These are phyloP conservation scores for Candida alai DNA, from an alignment of 805 yeast species.

Conservation along the genomic window DNA sequence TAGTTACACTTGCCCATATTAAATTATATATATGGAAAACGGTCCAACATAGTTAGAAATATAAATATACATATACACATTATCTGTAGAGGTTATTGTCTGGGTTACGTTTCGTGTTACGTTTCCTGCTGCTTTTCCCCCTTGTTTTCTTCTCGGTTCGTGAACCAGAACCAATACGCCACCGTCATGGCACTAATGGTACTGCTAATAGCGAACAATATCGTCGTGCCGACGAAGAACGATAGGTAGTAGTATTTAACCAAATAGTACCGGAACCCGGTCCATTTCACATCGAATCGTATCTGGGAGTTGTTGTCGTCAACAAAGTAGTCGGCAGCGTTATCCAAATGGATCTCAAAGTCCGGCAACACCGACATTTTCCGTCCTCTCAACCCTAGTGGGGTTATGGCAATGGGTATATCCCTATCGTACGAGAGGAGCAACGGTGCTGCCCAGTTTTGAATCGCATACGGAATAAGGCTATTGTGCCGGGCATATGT, in stretches of 20 bases:
- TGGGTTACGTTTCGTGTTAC: too few relatives aligned
- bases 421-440: slow-evolving; percentile 8
- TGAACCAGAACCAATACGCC: too few relatives aligned
- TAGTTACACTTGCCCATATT: too few relatives aligned
- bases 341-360: slow-evolving; percentile 1
- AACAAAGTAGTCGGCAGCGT: slow-evolving; percentile 10
- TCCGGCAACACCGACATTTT: background rate
- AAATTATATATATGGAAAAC: too few relatives aligned
- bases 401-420: background rate
- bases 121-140: too few relatives aligned
- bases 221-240: slow-evolving; percentile 30
- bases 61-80: background rate
- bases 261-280: slow-evolving; percentile 40
- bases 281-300: slow-evolving; percentile 32
- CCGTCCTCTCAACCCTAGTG: background rate
- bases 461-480: slow-evolving; percentile 33
- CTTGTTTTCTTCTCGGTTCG: too few relatives aligned
- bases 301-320: slow-evolving; percentile 15
- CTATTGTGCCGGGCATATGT: slow-evolving; percentile 28
- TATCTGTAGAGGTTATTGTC: background rate
- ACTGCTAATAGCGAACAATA: slow-evolving; percentile 37
- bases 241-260: slow-evolving; percentile 30
- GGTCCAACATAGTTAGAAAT: too few relatives aligned
- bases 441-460: slow-evolving; percentile 36
- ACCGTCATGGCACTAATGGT: too few relatives aligned